These are phyloP conservation scores for Rhodotorula mucilaginosa DNA, from an alignment of 1,284 basidiomycete species.

Conservation along the genomic window DNA sequence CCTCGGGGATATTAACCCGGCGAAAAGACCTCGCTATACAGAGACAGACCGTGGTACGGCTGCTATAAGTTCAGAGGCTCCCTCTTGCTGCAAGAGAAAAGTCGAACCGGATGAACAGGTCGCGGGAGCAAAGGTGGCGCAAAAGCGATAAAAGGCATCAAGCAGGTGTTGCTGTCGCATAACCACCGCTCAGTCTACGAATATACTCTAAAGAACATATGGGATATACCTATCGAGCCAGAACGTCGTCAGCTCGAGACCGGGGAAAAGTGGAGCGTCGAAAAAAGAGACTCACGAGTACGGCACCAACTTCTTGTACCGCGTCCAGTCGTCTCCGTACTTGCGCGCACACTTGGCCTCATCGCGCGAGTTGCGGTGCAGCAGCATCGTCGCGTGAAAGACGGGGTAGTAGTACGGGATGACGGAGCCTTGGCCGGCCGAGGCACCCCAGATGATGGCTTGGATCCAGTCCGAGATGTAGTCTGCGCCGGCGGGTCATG, in stretches of 20 bases:
- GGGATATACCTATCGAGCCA: constrained; percentile 40
- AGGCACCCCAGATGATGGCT: constrained; percentile 85
- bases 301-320: constrained; percentile 64
- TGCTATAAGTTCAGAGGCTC: not conserved
- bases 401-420: constrained; percentile 95
- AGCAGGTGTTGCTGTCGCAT: not conserved
- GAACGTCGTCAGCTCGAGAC: not conserved
- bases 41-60: not conserved
- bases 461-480: constrained; percentile 75
- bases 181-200: not conserved
- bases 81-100: not conserved
- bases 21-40: no score
- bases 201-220: constrained; percentile 40
- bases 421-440: constrained; percentile 66
- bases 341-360: constrained; percentile 75
- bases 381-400: constrained; percentile 85
- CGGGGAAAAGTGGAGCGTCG: no score
- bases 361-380: constrained; percentile 83
- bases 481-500: constrained; percentile 35
- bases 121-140: not conserved
- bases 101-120: not conserved
- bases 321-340: constrained; percentile 93
- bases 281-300: constrained; percentile 40
- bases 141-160: not conserved
- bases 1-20: no score